Conservation (phyloP, 768 basidiomycete genomes). For the Suillus clintonianus region DNA sequence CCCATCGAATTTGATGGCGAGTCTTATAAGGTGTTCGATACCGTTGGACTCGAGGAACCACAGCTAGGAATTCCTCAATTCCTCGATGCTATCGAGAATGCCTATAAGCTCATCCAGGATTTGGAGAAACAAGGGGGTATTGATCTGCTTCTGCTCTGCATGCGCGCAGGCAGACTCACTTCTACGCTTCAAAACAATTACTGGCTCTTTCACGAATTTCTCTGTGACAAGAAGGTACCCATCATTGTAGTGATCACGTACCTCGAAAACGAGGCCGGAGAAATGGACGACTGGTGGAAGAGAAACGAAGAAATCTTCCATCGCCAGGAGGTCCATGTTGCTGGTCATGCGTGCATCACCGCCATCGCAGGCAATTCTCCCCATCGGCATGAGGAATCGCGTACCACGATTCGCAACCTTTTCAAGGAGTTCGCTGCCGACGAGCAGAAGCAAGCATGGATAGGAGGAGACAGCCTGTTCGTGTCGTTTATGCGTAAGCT, state of each 20-base stretch:
- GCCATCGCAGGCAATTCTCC: slow-evolving; percentile 23
- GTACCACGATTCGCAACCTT: slow-evolving; percentile 18
- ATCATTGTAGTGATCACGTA: slow-evolving; percentile 40
- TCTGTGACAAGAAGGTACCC: slow-evolving; percentile 40
- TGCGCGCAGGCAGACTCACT: slow-evolving; percentile 40
- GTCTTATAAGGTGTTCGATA: slow-evolving; percentile 32
- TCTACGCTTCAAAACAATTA: slow-evolving; percentile 39
- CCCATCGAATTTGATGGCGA: slow-evolving; percentile 19
- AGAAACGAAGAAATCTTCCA: slow-evolving; percentile 34
- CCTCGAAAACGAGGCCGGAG: slow-evolving; percentile 34
- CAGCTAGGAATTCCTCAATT: slow-evolving; percentile 25
- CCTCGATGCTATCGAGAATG: slow-evolving; percentile 27
- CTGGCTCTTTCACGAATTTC: slow-evolving; percentile 37
- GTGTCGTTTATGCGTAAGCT: slow-evolving; percentile 17
- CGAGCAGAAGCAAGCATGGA: slow-evolving; percentile 26
- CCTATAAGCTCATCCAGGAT: slow-evolving; percentile 33
- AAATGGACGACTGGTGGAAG: slow-evolving; percentile 41
- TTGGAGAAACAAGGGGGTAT: slow-evolving; percentile 37
- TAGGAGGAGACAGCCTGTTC: slow-evolving; percentile 12
- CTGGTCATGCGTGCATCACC: slow-evolving; percentile 44
- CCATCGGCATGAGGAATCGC: slow-evolving; percentile 29
- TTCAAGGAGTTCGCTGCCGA: slow-evolving; percentile 23
- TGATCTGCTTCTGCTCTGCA: slow-evolving; percentile 40
- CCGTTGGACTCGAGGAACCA: slow-evolving; percentile 36
- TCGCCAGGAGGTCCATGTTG: slow-evolving; percentile 27